Base-by-base conservation (phyloP, 2,329 filamentous ascomycete genomes). In the Aspergillus floridensis region DNA sequence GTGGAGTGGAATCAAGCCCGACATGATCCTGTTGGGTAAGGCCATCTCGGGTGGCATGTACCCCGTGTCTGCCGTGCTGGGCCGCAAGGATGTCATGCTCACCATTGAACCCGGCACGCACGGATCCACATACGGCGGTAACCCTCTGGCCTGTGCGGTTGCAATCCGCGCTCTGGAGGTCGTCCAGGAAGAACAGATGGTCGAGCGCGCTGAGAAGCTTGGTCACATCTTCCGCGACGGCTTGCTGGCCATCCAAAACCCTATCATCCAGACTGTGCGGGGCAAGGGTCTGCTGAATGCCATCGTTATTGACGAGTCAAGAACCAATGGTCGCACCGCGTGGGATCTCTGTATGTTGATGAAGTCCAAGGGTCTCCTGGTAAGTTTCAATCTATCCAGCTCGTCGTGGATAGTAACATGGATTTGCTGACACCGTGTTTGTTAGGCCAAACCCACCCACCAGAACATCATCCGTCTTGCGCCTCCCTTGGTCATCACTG, bases 11-110 rank as follows among this genome's bases (percentile, higher is more conserved):
- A 92, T 99, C 82, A 96, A 93, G 82, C 95, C 93, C 44, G 95
- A 99, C 74, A 84, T 99, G 71, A 89, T 99, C 24, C 88, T 96
- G 51, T 87, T 99, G 35, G 95, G 95, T 72, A 99, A 99, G 82
- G 95, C 95, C 68, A 96, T 99, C 74, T 96, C 92, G 35, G 95
- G 95, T 64, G 95, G 95, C 76, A 95, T 98, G 89, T 99, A 99
- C 79, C 95, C 95, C n/a, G 95, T 99, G 59, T 96, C 92, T 62
- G 92, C 89, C 70, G 93, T 99, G 52, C 83, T 99, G 55, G 89
- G 90, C 63, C 88, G 88, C 70, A 92, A 89, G 79, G 93, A 97
- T 59, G 83, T 98, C 64, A 97, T 99, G 93, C 85, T 97, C 66
- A 95, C 93, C 10, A 84, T 99, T 64, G 95, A 99, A 82, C 91